Base-by-base conservation (phyloP, 805 yeast species). In the Trichomonascus vanleenenianus region DNA sequence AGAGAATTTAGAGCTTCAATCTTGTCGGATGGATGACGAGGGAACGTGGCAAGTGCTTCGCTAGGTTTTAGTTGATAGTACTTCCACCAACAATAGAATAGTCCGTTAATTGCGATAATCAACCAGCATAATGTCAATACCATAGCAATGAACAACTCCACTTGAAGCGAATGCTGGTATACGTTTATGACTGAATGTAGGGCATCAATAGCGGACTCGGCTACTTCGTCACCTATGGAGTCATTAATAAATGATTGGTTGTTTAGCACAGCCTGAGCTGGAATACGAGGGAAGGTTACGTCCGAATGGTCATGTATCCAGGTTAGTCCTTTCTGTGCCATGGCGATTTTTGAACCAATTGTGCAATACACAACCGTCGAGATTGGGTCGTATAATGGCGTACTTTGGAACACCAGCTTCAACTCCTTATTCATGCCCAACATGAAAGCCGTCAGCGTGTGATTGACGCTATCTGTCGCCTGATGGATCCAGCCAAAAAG, bases 311-410 rank as follows among this genome's bases (percentile, higher is more conserved):
- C 67, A 53, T 81, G 70, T 1, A 88, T 66, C 97, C 97, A 93
- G 1, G 80, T 74, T 45, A 89, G 63, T 0, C 94, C 97, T 27
- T 74, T 58, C 51, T 84, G 84, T 2, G 87, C 67, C 18, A 73
- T 70, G 11, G 70, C 70, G 5, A 91, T 61, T 56, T 91, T 93
- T 41, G 82, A 70, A 14, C 85, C 91, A 33, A 93, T 69, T 2
- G 85, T 76, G 65, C 98, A 91, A 30, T 81, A 78, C 3, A 89
- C 83, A 0, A 87, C 78, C 0, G 81, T 72, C 25, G 73, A 71
- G 39, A 87, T 70, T 0, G 94, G 84, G 1, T 60, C 59, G 40
- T 79, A 75, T 9, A 91, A 64, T 0, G 83, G 75, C 0, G 97
- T 86, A 2, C 72, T 72, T 3, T 80, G 78, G 63, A 93, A 88